Percentiles rank a stretch among this genome's conserved stretches.
These are phyloP conservation scores for Sporothrix dimorphospora DNA, from an alignment of 2,329 filamentous ascomycete species.

Conservation along the genomic window DNA sequence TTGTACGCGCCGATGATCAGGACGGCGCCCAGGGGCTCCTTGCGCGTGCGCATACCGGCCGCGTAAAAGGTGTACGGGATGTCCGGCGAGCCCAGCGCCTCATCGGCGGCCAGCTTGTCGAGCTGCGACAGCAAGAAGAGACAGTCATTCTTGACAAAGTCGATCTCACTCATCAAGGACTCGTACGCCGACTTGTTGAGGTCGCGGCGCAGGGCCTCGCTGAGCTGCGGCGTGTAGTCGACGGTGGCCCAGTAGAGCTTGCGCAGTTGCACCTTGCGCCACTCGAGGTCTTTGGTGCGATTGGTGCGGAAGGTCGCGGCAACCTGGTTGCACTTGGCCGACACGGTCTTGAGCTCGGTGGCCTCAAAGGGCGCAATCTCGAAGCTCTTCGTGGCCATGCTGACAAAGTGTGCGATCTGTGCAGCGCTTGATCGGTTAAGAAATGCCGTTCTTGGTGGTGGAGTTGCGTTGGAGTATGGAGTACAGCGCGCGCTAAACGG, in stretches of 20 bases:
- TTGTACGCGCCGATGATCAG: constrained; percentile 94
- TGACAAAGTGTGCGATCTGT: background rate
- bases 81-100: constrained; percentile 63
- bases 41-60: constrained; percentile 75
- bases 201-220: constrained; percentile 76
- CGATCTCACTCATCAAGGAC: constrained; percentile 71
- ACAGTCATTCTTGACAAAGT: constrained; percentile 80
- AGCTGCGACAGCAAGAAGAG: constrained; percentile 77
- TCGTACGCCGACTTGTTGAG: constrained; percentile 79
- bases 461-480: background rate
- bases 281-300: constrained; percentile 81
- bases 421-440: background rate
- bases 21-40: constrained; percentile 83
- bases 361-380: constrained; percentile 56
- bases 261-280: constrained; percentile 81
- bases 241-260: constrained; percentile 93
- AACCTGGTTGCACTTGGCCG: constrained; percentile 60
- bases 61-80: constrained; percentile 69
- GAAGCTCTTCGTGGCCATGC: constrained; percentile 42
- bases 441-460: constrained; percentile 2
- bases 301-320: constrained; percentile 74
- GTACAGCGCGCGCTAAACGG: background rate
- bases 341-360: constrained; percentile 69
- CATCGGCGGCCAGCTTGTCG: constrained; percentile 80
- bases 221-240: constrained; percentile 73